Base-by-base conservation (phyloP, 2,329 filamentous ascomycete genomes). In the Macrophomina tecta region DNA sequence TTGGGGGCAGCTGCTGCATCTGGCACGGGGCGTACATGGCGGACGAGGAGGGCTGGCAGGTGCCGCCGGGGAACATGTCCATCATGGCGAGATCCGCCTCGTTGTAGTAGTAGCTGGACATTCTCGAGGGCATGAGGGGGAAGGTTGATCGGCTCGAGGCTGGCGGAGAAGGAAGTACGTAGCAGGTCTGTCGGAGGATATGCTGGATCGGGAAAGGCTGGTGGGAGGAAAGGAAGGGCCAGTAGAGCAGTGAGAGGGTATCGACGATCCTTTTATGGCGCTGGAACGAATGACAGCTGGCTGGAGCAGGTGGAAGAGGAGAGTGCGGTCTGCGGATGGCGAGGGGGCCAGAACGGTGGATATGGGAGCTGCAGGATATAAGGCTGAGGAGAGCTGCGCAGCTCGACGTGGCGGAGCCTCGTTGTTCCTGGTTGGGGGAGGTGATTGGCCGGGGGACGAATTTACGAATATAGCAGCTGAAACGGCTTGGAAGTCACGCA, bases 51-150 rank as follows among this genome's bases (percentile, higher is more conserved):
- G 77, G 78, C 70, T 77, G 75, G 65, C 76, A 77, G 68, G 73
- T 71, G 69, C 73, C 77, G 49, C 75, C 73, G 62, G 77, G 76
- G 67, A 77, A 79, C 32, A 78, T 71, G 62, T 77, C 72, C 72
- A 79, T 72, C 64, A 77, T 71, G 49, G 73, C 76, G 71, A 79
- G 73, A 53, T 78, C 77, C 67, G 76, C 74, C 52, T 78, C 77
- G 48, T 53, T 53, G 56, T 67, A 67, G 40, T 67, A 67, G 65
- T 38, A 53, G 40, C 34, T 53, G 65, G 65, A 67, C 65, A 67
- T 67, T 63, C 65, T 67, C 32, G 49, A 48, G 56, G 65, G 65
- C 65, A 67, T 67, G 28, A 38, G 38, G n/a, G 53, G 46, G 34
- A 16, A 45, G 18, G 32, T 36, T 16, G 55, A 61, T 58, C 12